phyloP scores from a whole-genome alignment of 1,284 basidiomycete species.

The Ceratobasidium sp. region DNA sequence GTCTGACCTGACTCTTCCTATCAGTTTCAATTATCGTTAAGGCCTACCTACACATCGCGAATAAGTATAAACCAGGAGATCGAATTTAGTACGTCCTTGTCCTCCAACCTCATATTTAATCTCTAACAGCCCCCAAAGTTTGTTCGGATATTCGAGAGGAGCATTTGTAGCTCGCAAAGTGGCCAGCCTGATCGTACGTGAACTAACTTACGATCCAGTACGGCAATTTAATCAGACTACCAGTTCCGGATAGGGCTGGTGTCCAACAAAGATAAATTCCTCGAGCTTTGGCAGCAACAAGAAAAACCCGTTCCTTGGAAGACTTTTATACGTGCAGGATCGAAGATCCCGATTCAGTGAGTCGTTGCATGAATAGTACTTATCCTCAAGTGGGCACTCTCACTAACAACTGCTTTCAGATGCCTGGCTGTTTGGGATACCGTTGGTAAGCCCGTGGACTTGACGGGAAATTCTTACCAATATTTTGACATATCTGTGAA shows the following conservation, averaged over 20 bases:
- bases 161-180: slow-evolving; percentile 47
- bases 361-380: not conserved
- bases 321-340: not conserved
- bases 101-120: not conserved
- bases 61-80: slow-evolving; percentile 9
- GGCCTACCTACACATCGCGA: slow-evolving; percentile 15
- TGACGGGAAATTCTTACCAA: not conserved
- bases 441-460: slow-evolving; percentile 9
- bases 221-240: too few species aligned
- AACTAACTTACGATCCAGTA: not conserved
- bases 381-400: not conserved
- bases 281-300: slow-evolving; percentile 29
- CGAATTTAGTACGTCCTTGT: slow-evolving; percentile 4
- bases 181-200: slow-evolving; percentile 43
- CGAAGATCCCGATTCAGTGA: slow-evolving; percentile 15
- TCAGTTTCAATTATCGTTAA: slow-evolving; percentile 13
- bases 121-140: not conserved
- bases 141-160: slow-evolving; percentile 40
- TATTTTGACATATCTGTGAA: not conserved
- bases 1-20: not conserved
- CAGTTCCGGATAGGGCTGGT: slow-evolving; percentile 44
- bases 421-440: slow-evolving; percentile 37
- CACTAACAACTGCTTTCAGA: not conserved
- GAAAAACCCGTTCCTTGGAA: slow-evolving; percentile 35
- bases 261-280: not conserved